Conservation (phyloP, 495 filamentous ascomycete genomes). For the Xylaria sp. region DNA sequence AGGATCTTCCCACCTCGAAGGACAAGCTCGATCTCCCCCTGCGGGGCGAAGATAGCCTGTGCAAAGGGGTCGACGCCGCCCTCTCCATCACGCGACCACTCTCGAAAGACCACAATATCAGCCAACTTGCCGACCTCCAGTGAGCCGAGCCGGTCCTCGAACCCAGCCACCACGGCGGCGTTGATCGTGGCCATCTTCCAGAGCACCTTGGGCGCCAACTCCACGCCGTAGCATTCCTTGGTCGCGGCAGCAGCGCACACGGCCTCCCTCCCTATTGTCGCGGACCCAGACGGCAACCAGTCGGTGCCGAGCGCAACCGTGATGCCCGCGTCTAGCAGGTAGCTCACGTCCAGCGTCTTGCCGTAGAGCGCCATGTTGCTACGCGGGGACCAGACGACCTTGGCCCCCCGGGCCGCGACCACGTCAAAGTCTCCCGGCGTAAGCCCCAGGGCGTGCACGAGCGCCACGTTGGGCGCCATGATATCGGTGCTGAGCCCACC, state of each 20-base stretch:
- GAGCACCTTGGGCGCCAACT: slow-evolving; percentile 9
- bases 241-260: slow-evolving; percentile 22
- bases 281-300: slow-evolving; percentile 33
- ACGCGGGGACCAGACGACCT: slow-evolving; percentile 32
- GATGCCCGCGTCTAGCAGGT: slow-evolving; percentile 27
- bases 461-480: slow-evolving; percentile 28
- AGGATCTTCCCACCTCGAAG: slow-evolving; percentile 26
- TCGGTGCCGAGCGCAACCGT: slow-evolving; percentile 33
- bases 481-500: slow-evolving; percentile 32
- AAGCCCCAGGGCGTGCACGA: slow-evolving; percentile 31
- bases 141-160: slow-evolving; percentile 22
- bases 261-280: slow-evolving; percentile 31
- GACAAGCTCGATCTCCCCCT: slow-evolving; percentile 27
- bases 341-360: slow-evolving; percentile 30
- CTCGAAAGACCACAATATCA: slow-evolving; percentile 21
- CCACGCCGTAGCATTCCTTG: slow-evolving; percentile 9
- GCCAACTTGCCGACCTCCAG: slow-evolving; percentile 25
- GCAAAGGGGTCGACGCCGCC: background rate
- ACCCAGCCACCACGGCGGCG: slow-evolving; percentile 26
- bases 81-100: background rate
- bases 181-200: slow-evolving; percentile 33
- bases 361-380: slow-evolving; percentile 34
- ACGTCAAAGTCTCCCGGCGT: slow-evolving; percentile 22
- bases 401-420: slow-evolving; percentile 23
- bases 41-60: slow-evolving; percentile 26